Percentiles rank a stretch among this genome's conserved stretches.
Evolutionary conservation across 768 basidiomycete genomes (phyloP).

Genomic region (Clitopilus hobsonii): DNA sequence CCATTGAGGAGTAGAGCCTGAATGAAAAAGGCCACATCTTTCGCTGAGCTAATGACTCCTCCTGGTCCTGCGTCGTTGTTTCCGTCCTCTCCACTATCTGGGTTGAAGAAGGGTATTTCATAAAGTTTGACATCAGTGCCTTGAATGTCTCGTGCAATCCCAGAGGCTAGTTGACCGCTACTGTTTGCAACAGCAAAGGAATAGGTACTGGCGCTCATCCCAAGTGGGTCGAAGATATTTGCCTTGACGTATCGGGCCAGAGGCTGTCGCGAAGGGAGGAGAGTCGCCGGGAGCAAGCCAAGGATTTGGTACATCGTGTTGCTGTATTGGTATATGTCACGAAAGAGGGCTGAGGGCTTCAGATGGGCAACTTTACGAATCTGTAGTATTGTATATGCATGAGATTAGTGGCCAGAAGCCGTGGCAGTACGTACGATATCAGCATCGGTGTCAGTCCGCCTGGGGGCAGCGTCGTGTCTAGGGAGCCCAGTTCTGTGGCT

Average conservation of each 20-base stretch:
- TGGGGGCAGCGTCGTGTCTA: slow-evolving; percentile 12
- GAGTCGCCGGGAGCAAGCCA: slow-evolving; percentile 14
- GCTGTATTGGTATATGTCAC: slow-evolving; percentile 20
- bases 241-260: slow-evolving; percentile 21
- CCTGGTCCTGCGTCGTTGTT: slow-evolving; percentile 19
- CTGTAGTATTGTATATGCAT: slow-evolving; percentile 1
- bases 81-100: slow-evolving; percentile 16
- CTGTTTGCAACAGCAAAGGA: slow-evolving; percentile 18
- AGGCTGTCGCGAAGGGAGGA: slow-evolving; percentile 11
- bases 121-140: slow-evolving; percentile 15
- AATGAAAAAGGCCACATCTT: slow-evolving; percentile 25
- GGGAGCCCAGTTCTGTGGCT: slow-evolving; percentile 15
- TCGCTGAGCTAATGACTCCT: slow-evolving; percentile 21
- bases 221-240: slow-evolving; percentile 21
- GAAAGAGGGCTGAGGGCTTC: slow-evolving; percentile 18
- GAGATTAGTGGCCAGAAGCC: background rate
- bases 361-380: slow-evolving; percentile 14
- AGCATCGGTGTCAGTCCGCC: slow-evolving; percentile 8
- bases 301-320: slow-evolving; percentile 21
- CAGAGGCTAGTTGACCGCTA: slow-evolving; percentile 20
- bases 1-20: slow-evolving; percentile 21
- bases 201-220: slow-evolving; percentile 21
- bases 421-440: slow-evolving; percentile 8
- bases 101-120: slow-evolving; percentile 14
- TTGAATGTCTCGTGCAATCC: slow-evolving; percentile 12